These are phyloP conservation scores for Fusarium dlaminii DNA, from an alignment of 2,329 filamentous ascomycete genomes.

Conservation along the genomic window DNA sequence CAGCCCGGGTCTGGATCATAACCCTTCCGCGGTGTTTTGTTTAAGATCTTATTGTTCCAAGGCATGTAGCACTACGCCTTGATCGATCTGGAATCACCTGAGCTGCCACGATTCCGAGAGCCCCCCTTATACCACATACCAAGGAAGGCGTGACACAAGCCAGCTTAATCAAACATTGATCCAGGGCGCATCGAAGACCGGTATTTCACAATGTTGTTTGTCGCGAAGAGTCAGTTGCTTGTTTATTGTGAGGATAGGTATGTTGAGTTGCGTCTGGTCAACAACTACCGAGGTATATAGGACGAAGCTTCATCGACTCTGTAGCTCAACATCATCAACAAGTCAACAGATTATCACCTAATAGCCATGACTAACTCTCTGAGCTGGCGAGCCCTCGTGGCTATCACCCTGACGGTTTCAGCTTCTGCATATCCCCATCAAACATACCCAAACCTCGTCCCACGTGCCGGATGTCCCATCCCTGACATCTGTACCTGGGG, in stretches of 20 bases:
- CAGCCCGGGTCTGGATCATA: background rate
- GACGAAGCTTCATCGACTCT: background rate
- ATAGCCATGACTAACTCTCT: conserved; percentile 9
- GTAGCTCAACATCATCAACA: background rate
- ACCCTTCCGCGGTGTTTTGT: too few species aligned
- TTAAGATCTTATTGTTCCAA: background rate
- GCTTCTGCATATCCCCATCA: conserved; percentile 2
- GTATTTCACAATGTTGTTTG: background rate
- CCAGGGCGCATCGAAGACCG: background rate
- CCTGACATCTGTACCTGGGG: conserved; percentile 18
- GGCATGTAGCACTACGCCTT: background rate
- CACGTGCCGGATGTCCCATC: conserved; percentile 14
- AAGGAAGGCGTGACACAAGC: background rate
- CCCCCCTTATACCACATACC: background rate
- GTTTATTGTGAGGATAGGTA: background rate
- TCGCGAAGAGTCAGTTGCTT: background rate
- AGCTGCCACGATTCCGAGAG: background rate
- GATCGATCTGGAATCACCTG: background rate
- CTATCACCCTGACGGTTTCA: background rate
- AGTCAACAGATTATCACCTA: background rate
- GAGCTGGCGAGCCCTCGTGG: conserved; percentile 13
- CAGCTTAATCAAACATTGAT: background rate
- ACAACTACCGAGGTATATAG: background rate
- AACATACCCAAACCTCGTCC: background rate
- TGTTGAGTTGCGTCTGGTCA: background rate